Evolutionary conservation across 805 yeast species (phyloP).

Genomic region (Isabelozyma gotoi): DNA sequence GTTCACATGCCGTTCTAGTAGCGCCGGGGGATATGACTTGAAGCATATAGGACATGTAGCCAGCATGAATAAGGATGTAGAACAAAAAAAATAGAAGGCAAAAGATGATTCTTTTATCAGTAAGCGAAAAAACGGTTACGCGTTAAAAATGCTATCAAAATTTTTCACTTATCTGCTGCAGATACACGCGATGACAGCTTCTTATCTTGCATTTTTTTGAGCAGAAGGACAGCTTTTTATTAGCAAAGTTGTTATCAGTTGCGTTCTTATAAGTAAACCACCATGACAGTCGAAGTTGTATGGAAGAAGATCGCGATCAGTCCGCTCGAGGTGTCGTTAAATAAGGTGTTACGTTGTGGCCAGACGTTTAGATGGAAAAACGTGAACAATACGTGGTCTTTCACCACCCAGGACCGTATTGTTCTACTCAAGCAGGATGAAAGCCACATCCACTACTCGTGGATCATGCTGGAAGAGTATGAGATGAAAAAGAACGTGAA

Average conservation of each 20-base stretch:
- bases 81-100: neutral
- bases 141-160: neutral
- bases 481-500: slow-evolving; percentile 2
- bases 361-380: slow-evolving; percentile 83
- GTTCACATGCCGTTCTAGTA: slow-evolving; percentile 41
- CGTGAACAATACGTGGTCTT: slow-evolving; percentile 62
- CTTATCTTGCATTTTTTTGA: no score
- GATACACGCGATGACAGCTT: neutral
- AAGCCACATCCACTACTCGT: slow-evolving; percentile 49
- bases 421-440: slow-evolving; percentile 65
- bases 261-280: no score
- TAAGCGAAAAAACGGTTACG: neutral
- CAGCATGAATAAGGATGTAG: neutral
- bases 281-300: slow-evolving; percentile 21
- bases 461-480: slow-evolving; percentile 21
- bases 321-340: slow-evolving; percentile 51
- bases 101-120: neutral
- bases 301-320: slow-evolving; percentile 23
- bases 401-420: slow-evolving; percentile 58
- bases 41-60: slow-evolving; percentile 37
- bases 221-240: neutral
- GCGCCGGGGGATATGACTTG: slow-evolving; percentile 16
- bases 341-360: slow-evolving; percentile 76
- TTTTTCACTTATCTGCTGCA: neutral
- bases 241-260: no score